Percentiles rank a stretch among this genome's conserved stretches.
phyloP scores from a whole-genome alignment of 2,329 filamentous ascomycete genomes.

The Tolypocladium inflatum region DNA sequence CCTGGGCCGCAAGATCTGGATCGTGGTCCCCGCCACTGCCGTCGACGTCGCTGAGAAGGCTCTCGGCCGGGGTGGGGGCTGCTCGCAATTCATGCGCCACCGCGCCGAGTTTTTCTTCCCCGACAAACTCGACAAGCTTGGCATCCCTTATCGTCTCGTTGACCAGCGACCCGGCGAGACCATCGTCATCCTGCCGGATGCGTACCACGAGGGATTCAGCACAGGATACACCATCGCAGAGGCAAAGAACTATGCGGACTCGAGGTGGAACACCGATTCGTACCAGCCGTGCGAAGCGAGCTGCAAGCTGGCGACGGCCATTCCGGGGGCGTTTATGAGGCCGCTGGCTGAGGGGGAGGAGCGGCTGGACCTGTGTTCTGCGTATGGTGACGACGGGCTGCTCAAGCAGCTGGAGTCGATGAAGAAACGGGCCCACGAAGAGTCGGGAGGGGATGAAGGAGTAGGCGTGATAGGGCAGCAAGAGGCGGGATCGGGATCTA shows the following conservation, averaged over 20 bases:
- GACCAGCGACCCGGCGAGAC: constrained; percentile 29
- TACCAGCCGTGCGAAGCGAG: constrained; percentile 24
- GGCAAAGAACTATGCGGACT: constrained; percentile 29
- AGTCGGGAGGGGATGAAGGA: neutral
- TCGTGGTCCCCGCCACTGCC: constrained; percentile 25
- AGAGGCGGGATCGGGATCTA: neutral
- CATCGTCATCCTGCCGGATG: constrained; percentile 28
- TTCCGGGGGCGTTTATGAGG: constrained; percentile 23
- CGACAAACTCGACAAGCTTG: constrained; percentile 26
- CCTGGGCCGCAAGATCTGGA: constrained; percentile 30
- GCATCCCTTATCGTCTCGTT: constrained; percentile 26
- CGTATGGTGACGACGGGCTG: constrained; percentile 10
- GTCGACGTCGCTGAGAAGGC: constrained; percentile 23
- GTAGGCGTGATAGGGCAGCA: neutral
- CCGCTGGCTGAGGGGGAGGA: constrained; percentile 20
- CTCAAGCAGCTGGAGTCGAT: neutral
- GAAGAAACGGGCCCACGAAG: neutral
- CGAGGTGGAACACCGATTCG: constrained; percentile 22
- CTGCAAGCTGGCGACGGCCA: constrained; percentile 24
- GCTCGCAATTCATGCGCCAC: constrained; percentile 31
- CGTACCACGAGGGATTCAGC: constrained; percentile 30
- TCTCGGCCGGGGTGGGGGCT: constrained; percentile 20
- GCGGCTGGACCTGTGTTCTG: constrained; percentile 22
- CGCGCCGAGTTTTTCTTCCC: constrained; percentile 31
- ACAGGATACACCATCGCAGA: constrained; percentile 31